Percentiles rank a stretch among this genome's conserved stretches.
phyloP scores from a whole-genome alignment of 176 grass and related monocot genomes.

The Avena sativa region DNA sequence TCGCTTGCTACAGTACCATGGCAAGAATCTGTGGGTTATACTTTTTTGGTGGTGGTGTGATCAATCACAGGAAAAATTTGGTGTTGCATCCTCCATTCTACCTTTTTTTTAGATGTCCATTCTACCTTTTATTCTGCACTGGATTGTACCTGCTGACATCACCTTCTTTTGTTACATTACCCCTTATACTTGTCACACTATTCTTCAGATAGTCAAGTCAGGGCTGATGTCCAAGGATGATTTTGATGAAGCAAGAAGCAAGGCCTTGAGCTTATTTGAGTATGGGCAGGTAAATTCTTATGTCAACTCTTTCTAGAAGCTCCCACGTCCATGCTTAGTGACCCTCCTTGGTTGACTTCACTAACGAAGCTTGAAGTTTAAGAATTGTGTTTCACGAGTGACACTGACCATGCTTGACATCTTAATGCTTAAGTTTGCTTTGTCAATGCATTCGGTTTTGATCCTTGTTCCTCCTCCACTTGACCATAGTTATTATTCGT shows the following conservation, averaged over 20 bases:
- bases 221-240: slow-evolving; percentile 87
- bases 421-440: neutral
- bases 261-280: slow-evolving; percentile 87
- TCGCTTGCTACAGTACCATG: neutral
- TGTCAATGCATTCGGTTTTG: neutral
- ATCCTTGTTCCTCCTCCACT: neutral
- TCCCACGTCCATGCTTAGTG: slow-evolving; percentile 8
- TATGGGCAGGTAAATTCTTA: slow-evolving; percentile 69
- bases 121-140: neutral
- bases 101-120: neutral
- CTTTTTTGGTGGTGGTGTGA: neutral
- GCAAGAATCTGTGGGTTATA: neutral
- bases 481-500: neutral
- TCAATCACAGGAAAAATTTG: neutral
- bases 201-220: slow-evolving; percentile 72
- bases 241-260: slow-evolving; percentile 84
- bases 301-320: slow-evolving; percentile 20
- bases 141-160: too few relatives aligned
- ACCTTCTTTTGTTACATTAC: neutral
- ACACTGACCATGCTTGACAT: neutral
- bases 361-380: neutral
- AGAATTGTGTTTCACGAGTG: neutral
- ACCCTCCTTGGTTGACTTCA: neutral
- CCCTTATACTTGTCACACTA: slow-evolving; percentile 32
- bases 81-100: neutral